Evolutionary conservation across 2,329 filamentous ascomycete species (phyloP), one percentile per base, ranked within the genome.

Genomic region (Colletotrichum sp.): DNA sequence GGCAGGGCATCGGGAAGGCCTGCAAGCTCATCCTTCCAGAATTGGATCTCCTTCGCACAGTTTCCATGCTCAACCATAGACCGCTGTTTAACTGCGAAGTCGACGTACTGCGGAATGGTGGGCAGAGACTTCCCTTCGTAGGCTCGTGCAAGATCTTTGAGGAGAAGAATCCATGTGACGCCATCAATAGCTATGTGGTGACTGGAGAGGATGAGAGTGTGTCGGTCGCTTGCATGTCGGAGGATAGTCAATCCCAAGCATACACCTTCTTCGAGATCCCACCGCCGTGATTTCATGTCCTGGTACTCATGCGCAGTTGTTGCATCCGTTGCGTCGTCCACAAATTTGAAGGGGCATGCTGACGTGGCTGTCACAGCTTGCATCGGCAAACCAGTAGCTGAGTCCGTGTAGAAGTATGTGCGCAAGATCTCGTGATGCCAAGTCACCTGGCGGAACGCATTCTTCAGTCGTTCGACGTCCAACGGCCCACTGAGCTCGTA

Each of bases 181-280:
- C 86, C 88, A 76, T 91, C 90, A 83, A 91, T 85, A 38, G 83
- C 80, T 48, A 91, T 90, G 77, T 90, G 88, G 74, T 90, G 88
- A 61, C 83, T 84, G 2, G 81, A 81, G 7, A 91, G 63, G 0
- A 91, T 52, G 5, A 90, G 74, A 77, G 81, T 85, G 73, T 88
- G 85, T 2, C 32, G 32, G 5, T 60, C 10, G 8, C 21, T 12
- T 7, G 48, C 15, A 5, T 67, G 69, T 16, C 69, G 61, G 18
- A 72, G 48, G 18, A 72, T 18, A 4, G 43, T 38, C 8, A 72
- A 26, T 4, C 61, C 69, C 1, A 72, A 26, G n/a, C 30, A 55
- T 5, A 58, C 24, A 1, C 69, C 69, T 43, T 60, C 61, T n/a
- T 43, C 69, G 10, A 72, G 48, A 13, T 67, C 36, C 69, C 69